Conservation (phyloP, 2,329 filamentous ascomycete genomes). For the Penicillium sp. region DNA sequence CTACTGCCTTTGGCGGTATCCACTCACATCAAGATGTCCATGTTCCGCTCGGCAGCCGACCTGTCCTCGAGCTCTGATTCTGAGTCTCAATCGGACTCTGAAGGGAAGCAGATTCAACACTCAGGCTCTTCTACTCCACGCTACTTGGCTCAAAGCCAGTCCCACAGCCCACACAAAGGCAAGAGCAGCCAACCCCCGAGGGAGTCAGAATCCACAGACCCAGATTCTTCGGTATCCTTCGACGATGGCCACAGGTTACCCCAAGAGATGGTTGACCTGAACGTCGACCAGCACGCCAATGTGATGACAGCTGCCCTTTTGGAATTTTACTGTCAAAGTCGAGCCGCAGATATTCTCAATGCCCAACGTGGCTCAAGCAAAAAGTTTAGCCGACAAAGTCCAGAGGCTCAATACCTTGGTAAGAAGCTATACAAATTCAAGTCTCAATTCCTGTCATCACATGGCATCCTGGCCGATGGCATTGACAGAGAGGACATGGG, state of each 20-base stretch:
- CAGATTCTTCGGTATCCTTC: conserved; percentile 19
- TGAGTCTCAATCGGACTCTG: conserved; percentile 27
- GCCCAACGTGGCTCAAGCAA: conserved; percentile 35
- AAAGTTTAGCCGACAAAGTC: conserved; percentile 42
- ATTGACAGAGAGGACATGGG: conserved; percentile 42
- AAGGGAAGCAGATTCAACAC: conserved; percentile 24
- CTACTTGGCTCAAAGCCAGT: not conserved
- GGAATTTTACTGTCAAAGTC: conserved; percentile 47
- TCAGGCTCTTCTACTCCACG: conserved; percentile 3
- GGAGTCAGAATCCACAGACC: conserved; percentile 9
- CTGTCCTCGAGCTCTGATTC: conserved; percentile 39
- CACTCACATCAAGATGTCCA: conserved; percentile 34
- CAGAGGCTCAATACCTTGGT: conserved; percentile 45
- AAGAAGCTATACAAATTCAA: conserved; percentile 44
- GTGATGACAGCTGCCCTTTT: conserved; percentile 47
- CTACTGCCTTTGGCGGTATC: not conserved
- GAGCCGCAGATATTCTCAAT: conserved; percentile 49
- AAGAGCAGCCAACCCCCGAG: conserved; percentile 1
- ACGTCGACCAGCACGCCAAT: conserved; percentile 40
- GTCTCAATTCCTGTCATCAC: conserved; percentile 44
- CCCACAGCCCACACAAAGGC: conserved; percentile 4
- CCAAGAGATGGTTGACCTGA: conserved; percentile 30
- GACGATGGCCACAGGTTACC: conserved; percentile 20
- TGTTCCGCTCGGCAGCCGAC: conserved; percentile 43
- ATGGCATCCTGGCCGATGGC: conserved; percentile 43